Percentiles rank a stretch among this genome's conserved stretches.
phyloP scores from a whole-genome alignment of 2,329 filamentous ascomycete species.

The Diaporthe citri region DNA sequence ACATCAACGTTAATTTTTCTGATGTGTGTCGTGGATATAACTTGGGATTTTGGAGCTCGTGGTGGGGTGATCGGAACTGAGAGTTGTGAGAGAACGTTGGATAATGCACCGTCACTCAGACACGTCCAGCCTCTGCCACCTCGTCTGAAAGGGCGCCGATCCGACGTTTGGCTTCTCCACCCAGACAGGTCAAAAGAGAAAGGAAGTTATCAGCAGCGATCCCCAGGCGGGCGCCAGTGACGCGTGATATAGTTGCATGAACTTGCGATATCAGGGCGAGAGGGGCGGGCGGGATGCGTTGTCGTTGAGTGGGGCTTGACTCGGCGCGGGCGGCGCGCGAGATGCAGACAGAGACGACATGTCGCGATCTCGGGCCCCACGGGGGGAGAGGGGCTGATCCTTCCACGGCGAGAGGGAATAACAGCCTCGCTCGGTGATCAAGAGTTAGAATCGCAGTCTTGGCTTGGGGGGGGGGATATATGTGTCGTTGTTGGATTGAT shows the following conservation, averaged over 20 bases:
- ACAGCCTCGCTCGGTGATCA: background rate
- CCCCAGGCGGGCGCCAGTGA: background rate
- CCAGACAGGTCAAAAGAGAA: background rate
- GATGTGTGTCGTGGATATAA: background rate
- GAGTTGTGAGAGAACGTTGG: background rate
- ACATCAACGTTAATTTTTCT: too few relatives aligned
- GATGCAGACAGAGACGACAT: background rate
- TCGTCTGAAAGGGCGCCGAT: slow-evolving; percentile 8
- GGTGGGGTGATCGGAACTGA: background rate
- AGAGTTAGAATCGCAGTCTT: background rate
- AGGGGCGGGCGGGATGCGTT: slow-evolving; percentile 2
- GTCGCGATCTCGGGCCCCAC: slow-evolving; percentile 13
- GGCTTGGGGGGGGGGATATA: background rate
- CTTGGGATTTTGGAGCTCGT: too few relatives aligned
- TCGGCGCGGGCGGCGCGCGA: background rate
- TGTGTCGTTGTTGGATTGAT: background rate
- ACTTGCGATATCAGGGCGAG: background rate
- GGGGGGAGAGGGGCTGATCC: background rate
- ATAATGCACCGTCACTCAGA: background rate
- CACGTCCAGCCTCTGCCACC: slow-evolving; percentile 2
- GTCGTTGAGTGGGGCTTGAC: slow-evolving; percentile 16
- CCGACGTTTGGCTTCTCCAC: background rate
- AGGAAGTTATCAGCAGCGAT: background rate
- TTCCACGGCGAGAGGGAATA: background rate
- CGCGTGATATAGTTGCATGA: slow-evolving; percentile 18